A percentile compares a stretch with the other conserved stretches of the same genome.
phyloP scores from a whole-genome alignment of 2,329 filamentous ascomycete species.

The Chaetomium olivaceum region DNA sequence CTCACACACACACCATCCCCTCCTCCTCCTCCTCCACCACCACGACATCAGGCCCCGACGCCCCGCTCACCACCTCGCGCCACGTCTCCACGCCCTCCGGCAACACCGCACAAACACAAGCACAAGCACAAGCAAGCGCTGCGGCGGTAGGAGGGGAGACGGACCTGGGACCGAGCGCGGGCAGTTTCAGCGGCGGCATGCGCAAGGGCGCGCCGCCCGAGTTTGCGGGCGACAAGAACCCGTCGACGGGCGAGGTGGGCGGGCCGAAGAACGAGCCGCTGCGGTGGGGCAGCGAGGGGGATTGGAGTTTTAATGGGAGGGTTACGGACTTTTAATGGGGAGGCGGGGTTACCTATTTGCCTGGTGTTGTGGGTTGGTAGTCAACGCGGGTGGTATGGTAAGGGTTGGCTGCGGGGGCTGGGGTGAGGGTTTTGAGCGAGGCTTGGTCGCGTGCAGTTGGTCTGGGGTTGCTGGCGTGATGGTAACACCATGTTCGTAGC shows the following conservation, averaged over 20 bases:
- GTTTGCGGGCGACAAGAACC: constrained; percentile 90
- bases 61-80: constrained; percentile 32
- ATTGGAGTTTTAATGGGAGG: constrained; percentile 93
- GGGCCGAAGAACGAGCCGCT: constrained; percentile 97
- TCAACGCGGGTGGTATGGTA: no score
- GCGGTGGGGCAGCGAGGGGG: constrained; percentile 73
- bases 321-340: constrained; percentile 76
- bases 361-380: no score
- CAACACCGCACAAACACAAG: not conserved
- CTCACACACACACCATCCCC: constrained; percentile 37
- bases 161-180: constrained; percentile 6
- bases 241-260: constrained; percentile 90
- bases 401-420: no score
- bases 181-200: constrained; percentile 58
- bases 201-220: constrained; percentile 79
- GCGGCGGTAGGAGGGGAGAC: constrained; percentile 36
- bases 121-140: constrained; percentile 18
- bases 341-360: no score
- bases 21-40: constrained; percentile 19
- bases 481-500: no score
- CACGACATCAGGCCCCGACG: not conserved
- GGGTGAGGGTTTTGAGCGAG: no score
- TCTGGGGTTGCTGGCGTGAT: no score
- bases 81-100: constrained; percentile 34
- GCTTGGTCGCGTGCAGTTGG: no score